Evolutionary conservation across 495 filamentous ascomycete genomes (phyloP).

Genomic region (Neurospora sp.): DNA sequence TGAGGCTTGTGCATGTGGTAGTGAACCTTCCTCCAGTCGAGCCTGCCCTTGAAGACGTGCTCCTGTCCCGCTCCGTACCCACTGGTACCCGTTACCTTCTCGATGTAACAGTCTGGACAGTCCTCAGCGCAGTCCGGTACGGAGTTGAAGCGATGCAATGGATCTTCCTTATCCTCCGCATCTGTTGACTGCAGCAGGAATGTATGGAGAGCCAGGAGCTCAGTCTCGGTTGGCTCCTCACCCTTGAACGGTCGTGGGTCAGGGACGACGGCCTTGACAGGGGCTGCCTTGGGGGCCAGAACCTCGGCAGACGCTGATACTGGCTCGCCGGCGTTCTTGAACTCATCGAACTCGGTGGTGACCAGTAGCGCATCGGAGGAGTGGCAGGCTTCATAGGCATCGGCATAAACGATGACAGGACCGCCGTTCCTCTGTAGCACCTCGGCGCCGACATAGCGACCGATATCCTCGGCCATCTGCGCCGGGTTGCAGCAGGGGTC

Average conservation of each 20-base stretch:
- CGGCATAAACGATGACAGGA: conserved; percentile 28
- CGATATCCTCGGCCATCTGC: conserved; percentile 29
- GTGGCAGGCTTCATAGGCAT: conserved; percentile 43
- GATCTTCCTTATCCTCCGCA: conserved; percentile 8
- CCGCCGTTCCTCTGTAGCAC: conserved; percentile 25
- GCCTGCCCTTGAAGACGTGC: conserved; percentile 16
- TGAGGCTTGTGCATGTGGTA: conserved; percentile 52
- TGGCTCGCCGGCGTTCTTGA: conserved; percentile 25
- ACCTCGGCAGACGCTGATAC: neutral
- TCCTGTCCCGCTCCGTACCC: conserved; percentile 16
- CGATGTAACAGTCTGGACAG: conserved; percentile 29
- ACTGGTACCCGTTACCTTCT: conserved; percentile 14
- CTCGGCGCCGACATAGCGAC: conserved; percentile 20
- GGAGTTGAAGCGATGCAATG: conserved; percentile 18
- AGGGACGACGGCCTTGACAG: neutral
- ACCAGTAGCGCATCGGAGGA: conserved; percentile 46
- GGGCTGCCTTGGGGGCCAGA: neutral
- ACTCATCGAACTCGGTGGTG: conserved; percentile 58
- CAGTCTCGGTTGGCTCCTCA: conserved; percentile 20
- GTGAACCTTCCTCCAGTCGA: conserved; percentile 45
- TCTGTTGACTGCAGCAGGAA: conserved; percentile 10
- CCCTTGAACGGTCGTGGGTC: conserved; percentile 8
- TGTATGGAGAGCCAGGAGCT: conserved; percentile 25
- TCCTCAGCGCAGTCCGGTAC: conserved; percentile 24
- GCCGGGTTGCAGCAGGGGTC: conserved; percentile 52